Base-by-base conservation (phyloP, 805 yeast species). In the Yarrowia divulgata region DNA sequence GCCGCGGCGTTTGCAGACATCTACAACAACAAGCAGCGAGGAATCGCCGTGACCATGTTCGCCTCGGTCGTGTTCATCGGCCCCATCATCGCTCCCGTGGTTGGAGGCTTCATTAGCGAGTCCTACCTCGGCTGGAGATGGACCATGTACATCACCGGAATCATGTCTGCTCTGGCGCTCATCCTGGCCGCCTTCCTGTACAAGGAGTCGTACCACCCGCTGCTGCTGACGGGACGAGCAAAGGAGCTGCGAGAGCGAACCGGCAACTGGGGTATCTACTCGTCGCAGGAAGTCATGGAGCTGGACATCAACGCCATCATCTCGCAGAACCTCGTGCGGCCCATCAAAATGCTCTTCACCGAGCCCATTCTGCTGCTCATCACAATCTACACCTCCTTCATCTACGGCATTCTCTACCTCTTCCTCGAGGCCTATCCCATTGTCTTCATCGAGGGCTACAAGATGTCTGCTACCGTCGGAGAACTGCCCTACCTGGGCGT, bases 1-100 rank as follows among this genome's bases (percentile, higher is more conserved):
- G 97, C 97, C 35, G 97, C 97, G 62, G 85, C 89, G 0, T 88
- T 91, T 81, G 90, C 96, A 8, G 97, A 93, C 78, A 83, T 91
- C 83, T 91, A 87, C 76, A 85, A 85, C 72, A 86, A 87, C 70
- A 77, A 77, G 45, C 76, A 82, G 32, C 85, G 97, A 79, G 97
- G 97, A 73, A 84, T 83, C 64, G 96, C 97, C 39, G 82, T 91
- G 73, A 81, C 88, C 10, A 72, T 89, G 18, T 93, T 92, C 74
- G 82, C 91, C 1, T 83, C 90, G 80, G 86, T 88, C 57, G 91
- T 91, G 43, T 90, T 90, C 73, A 81, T 84, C 45, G 95, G 96
- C 70, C 97, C 97, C 23, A 83, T 91, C 81, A 69, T 89, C 45
- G 94, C 94, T 0, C 97, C 97, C 18, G 87, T 93, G 70, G 85